These are phyloP conservation scores for Epichloe coenophiala DNA, from an alignment of 2,329 filamentous ascomycete genomes.

Conservation along the genomic window DNA sequence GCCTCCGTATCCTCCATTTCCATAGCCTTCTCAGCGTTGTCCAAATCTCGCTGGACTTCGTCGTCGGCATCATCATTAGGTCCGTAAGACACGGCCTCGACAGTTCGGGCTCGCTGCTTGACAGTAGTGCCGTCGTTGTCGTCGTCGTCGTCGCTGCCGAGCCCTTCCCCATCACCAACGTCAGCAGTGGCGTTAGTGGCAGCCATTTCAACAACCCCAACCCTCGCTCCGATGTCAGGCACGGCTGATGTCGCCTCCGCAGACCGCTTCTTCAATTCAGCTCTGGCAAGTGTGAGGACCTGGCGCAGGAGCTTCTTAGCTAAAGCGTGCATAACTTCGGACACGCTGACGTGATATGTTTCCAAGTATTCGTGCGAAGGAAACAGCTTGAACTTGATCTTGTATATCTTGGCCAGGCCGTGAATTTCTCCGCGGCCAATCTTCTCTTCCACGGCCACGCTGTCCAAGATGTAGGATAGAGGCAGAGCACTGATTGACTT, in stretches of 20 bases:
- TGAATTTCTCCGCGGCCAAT: constrained; percentile 58
- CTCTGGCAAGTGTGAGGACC: constrained; percentile 56
- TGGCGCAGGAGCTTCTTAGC: constrained; percentile 65
- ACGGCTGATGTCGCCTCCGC: constrained; percentile 53
- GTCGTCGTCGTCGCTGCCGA: constrained; percentile 58
- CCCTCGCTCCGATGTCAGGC: constrained; percentile 54
- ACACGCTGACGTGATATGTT: constrained; percentile 69
- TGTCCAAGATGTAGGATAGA: constrained; percentile 71
- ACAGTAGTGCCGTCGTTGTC: constrained; percentile 56
- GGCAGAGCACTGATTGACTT: constrained; percentile 85
- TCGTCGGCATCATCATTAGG: constrained; percentile 88
- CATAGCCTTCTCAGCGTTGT: constrained; percentile 44
- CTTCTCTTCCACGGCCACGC: constrained; percentile 65
- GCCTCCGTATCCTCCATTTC: constrained; percentile 29
- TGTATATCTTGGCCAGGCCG: constrained; percentile 69
- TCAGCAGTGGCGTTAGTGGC: constrained; percentile 20
- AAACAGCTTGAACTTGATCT: constrained; percentile 73
- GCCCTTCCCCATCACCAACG: constrained; percentile 21
- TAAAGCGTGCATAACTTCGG: constrained; percentile 68
- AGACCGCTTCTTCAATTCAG: constrained; percentile 73
- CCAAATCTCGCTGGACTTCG: constrained; percentile 51
- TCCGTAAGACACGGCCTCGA: constrained; percentile 77
- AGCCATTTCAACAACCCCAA: constrained; percentile 39
- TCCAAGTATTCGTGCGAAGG: constrained; percentile 68
- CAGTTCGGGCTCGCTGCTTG: constrained; percentile 63